phyloP scores from a whole-genome alignment of 768 basidiomycete genomes.

The Naganishia vaughanmartiniae region DNA sequence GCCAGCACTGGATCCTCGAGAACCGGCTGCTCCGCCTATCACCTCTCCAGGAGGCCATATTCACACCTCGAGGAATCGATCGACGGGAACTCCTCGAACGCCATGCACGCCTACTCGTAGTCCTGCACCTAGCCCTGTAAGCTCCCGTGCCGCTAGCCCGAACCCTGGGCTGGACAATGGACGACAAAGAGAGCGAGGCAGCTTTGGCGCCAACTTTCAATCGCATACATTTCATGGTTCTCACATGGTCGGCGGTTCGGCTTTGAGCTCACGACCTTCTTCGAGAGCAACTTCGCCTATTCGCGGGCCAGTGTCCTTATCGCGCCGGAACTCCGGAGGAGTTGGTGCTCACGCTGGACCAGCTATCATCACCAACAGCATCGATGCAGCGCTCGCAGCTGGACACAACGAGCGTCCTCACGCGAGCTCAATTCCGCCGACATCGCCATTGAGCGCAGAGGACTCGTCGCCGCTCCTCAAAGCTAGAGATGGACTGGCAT shows the following conservation, averaged over 20 bases:
- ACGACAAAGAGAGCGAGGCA: constrained; percentile 2
- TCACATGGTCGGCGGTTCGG: not conserved
- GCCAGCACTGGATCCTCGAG: constrained; percentile 44
- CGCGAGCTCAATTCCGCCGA: not conserved
- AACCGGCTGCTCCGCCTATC: constrained; percentile 39
- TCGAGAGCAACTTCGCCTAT: not conserved
- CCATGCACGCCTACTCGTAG: constrained; percentile 14
- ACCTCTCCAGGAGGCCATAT: constrained; percentile 16
- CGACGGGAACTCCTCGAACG: constrained; percentile 11
- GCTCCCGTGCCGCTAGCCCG: constrained; percentile 8
- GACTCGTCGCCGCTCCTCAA: not conserved
- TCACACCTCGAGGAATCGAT: constrained; percentile 12
- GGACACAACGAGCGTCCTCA: not conserved
- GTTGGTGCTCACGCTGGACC: not conserved
- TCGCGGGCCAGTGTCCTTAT: not conserved
- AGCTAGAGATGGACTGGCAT: not conserved
- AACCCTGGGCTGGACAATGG: not conserved
- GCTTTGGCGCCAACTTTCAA: constrained; percentile 3
- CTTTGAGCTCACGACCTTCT: not conserved
- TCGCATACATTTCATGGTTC: not conserved
- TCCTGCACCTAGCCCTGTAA: constrained; percentile 11
- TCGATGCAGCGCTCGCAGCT: constrained; percentile 12
- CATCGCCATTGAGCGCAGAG: constrained; percentile 14
- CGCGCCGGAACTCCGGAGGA: constrained; percentile 1
- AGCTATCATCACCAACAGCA: constrained; percentile 10